Base-by-base conservation (phyloP, 2,329 filamentous ascomycete genomes). In the Talaromyces sp. region DNA sequence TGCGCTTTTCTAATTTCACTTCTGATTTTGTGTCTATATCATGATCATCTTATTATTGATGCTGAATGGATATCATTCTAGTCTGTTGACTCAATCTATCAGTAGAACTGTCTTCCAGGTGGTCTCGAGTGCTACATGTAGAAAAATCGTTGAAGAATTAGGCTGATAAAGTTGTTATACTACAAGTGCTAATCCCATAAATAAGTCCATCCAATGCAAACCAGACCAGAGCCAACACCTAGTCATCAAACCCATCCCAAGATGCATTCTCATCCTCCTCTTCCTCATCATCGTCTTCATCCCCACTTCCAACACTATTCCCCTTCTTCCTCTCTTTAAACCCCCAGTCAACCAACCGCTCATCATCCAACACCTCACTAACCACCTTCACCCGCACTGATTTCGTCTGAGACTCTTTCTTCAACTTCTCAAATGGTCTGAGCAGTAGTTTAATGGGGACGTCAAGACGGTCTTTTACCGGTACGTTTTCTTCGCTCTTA, bases 311-410 rank as follows among this genome's bases (percentile, higher is more conserved):
- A 15, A 73, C 71, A 39, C 75, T 80, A 5, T 79, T 77, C 41
- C 74, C 73, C 56, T 77, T 72, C 69, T 77, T 80, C 69, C 75
- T 77, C 74, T 68, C 75, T 22, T 35, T 61, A 49, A 75, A 70
- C 35, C 75, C 77, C 78, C 88, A 91, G 75, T 86, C 86, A 59
- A 86, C 85, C 75, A 97, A 78, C 69, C 92, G 84, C 70, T 90
- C 89, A 75, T 98, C 94, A 1, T 82, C 84, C 66, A 96, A 78
- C 27, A 87, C 85, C 70, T 94, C 91, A 67, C 82, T 84, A 7
- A 17, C 37, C 0, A 89, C 90, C 72, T 90, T 86, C 68, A 81
- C 82, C 72, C 91, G 86, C 61, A 96, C 87, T 27, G 87, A 85
- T 79, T 93, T 95, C 64, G 88, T 88, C 49, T 86, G 85, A 62